These are phyloP conservation scores for Gossypium schwendimanii DNA, from an alignment of 441 rosid species.

Conservation along the genomic window DNA sequence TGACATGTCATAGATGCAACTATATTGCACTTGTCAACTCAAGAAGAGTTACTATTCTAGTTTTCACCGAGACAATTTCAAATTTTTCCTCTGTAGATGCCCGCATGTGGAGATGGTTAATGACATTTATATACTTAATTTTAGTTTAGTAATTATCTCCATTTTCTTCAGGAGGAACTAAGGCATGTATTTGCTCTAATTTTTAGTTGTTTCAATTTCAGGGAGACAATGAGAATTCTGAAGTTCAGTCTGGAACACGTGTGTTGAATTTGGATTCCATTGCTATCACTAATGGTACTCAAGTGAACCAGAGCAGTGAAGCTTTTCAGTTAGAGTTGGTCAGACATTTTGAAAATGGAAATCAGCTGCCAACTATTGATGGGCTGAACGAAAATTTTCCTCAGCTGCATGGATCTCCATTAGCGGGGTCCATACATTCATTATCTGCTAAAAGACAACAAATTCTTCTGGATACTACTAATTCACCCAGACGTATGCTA, in stretches of 20 bases:
- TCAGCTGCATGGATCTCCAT: constrained; percentile 24
- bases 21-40: not conserved
- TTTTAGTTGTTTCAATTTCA: constrained; percentile 21
- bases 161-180: not conserved
- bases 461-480: constrained; percentile 28
- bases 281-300: constrained; percentile 13
- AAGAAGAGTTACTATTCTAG: not conserved
- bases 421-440: constrained; percentile 33
- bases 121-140: not conserved
- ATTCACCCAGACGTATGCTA: constrained; percentile 24
- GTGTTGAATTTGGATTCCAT: constrained; percentile 19
- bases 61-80: not conserved
- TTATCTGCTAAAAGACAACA: constrained; percentile 32
- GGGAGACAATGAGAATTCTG: constrained; percentile 19
- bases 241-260: constrained; percentile 13
- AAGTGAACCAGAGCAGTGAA: constrained; percentile 14
- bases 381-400: constrained; percentile 16
- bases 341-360: constrained; percentile 30
- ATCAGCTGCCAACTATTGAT: constrained; percentile 21
- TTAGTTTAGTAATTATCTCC: not conserved
- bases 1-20: constrained; percentile 3
- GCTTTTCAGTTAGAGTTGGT: constrained; percentile 13
- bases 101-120: not conserved
- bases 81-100: not conserved
- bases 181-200: not conserved